A percentile compares a stretch with the other conserved stretches of the same genome.
These are phyloP conservation scores for Stylonectria norvegica DNA, from an alignment of 2,329 filamentous ascomycete genomes.

Conservation along the genomic window DNA sequence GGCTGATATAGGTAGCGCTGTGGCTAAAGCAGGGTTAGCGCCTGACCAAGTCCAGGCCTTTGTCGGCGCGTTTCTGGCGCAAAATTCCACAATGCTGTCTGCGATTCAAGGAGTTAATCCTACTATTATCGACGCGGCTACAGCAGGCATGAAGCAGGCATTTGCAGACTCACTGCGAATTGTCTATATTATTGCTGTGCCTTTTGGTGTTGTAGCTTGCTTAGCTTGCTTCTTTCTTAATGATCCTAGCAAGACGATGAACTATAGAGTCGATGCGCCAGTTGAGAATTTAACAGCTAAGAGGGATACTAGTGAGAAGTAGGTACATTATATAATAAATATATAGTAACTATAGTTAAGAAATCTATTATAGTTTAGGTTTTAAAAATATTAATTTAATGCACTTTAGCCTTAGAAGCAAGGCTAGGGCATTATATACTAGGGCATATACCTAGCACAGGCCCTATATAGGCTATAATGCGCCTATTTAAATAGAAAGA, in stretches of 20 bases:
- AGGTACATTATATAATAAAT: too few relatives aligned
- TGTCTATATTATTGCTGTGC: background rate
- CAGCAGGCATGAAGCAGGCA: background rate
- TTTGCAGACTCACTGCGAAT: background rate
- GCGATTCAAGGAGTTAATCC: background rate
- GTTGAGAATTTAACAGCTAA: background rate
- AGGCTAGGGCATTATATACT: too few relatives aligned
- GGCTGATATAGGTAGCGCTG: background rate
- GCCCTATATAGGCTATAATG: too few relatives aligned
- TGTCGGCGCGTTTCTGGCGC: background rate
- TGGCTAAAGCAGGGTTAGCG: background rate
- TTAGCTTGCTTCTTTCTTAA: background rate
- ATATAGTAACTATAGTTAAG: too few relatives aligned
- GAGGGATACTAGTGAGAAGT: background rate
- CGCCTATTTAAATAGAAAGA: too few relatives aligned
- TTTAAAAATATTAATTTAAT: too few relatives aligned
- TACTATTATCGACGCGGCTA: background rate
- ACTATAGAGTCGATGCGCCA: background rate
- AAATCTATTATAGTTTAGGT: too few relatives aligned
- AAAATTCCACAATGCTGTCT: background rate
- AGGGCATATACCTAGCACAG: too few relatives aligned
- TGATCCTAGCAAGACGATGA: background rate
- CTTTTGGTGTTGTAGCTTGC: background rate
- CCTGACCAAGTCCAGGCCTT: background rate
- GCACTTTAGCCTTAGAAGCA: too few relatives aligned